A percentile compares a stretch with the other conserved stretches of the same genome.
These are phyloP conservation scores for Yarrowia sp. DNA, from an alignment of 805 yeast genomes.

Conservation along the genomic window DNA sequence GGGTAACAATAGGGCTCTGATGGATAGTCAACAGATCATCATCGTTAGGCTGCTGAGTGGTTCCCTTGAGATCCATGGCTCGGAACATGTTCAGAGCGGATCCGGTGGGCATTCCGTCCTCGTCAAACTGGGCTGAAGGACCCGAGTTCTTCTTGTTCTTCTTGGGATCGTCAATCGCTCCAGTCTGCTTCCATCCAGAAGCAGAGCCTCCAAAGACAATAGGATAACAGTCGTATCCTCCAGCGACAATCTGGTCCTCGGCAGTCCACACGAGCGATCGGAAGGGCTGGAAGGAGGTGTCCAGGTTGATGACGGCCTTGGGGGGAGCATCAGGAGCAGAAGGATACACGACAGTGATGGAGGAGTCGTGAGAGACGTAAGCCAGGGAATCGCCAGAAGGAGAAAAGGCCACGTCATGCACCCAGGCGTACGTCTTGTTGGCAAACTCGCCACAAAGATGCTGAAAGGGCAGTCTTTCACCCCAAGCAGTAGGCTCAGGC, in stretches of 20 bases:
- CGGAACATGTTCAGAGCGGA: slow-evolving; percentile 81
- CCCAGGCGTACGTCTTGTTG: slow-evolving; percentile 77
- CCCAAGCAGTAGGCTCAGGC: slow-evolving; percentile 86
- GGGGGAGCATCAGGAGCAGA: slow-evolving; percentile 66
- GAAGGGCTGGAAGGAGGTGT: slow-evolving; percentile 76
- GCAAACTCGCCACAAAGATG: slow-evolving; percentile 80
- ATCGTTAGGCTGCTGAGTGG: slow-evolving; percentile 46
- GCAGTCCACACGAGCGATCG: slow-evolving; percentile 67
- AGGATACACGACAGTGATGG: slow-evolving; percentile 78
- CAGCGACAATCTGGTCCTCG: slow-evolving; percentile 70
- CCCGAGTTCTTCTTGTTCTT: slow-evolving; percentile 44
- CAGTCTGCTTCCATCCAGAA: slow-evolving; percentile 56
- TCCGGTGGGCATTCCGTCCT: slow-evolving; percentile 40
- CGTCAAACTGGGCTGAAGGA: slow-evolving; percentile 35
- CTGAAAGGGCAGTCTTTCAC: slow-evolving; percentile 90
- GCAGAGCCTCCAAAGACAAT: slow-evolving; percentile 74
- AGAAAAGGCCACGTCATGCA: slow-evolving; percentile 84
- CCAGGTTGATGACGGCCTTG: slow-evolving; percentile 53
- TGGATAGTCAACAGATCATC: slow-evolving; percentile 70
- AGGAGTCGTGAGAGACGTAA: slow-evolving; percentile 81
- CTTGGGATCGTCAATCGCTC: slow-evolving; percentile 60
- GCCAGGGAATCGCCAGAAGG: slow-evolving; percentile 77
- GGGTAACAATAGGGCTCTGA: slow-evolving; percentile 78
- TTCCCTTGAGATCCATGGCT: slow-evolving; percentile 93
- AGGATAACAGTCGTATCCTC: slow-evolving; percentile 91